A percentile compares a stretch with the other conserved stretches of the same genome.
phyloP scores from a whole-genome alignment of 345 rosid species.

The Euphorbia tirucalli region DNA sequence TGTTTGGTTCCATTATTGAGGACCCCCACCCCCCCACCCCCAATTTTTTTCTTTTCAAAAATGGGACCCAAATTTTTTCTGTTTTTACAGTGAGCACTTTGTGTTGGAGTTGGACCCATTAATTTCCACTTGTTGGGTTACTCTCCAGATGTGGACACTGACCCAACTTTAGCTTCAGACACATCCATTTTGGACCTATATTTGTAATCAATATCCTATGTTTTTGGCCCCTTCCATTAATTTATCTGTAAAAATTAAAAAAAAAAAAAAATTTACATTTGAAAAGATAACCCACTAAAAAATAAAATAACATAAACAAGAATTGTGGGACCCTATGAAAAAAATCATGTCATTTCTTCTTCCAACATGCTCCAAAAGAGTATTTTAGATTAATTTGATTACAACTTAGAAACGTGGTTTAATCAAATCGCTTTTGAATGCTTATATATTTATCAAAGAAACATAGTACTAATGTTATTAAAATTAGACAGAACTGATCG shows the following conservation, averaged over 20 bases:
- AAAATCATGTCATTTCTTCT: background rate
- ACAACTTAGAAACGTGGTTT: too few species aligned
- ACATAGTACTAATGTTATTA: too few species aligned
- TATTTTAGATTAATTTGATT: background rate
- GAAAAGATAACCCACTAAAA: background rate
- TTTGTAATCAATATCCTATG: conserved; percentile 25
- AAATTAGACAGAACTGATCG: too few species aligned
- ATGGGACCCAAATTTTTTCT: conserved; percentile 19
- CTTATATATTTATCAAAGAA: too few species aligned
- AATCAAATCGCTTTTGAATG: too few species aligned
- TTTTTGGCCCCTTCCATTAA: background rate
- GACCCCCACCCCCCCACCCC: conserved; percentile 2
- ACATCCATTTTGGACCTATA: background rate
- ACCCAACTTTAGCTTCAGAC: background rate
- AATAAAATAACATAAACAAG: too few species aligned
- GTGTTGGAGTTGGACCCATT: conserved; percentile 22
- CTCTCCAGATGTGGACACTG: conserved; percentile 21
- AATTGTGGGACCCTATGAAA: background rate
- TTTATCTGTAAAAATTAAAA: too few species aligned
- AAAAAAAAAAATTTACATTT: background rate
- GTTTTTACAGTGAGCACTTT: conserved; percentile 18
- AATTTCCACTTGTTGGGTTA: conserved; percentile 17
- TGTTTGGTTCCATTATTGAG: conserved; percentile 13
- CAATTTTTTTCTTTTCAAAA: background rate
- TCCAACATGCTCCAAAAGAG: background rate